Evolutionary conservation across 176 grass and related monocot species (phyloP).

Genomic region (Echinochloa phyllopogon): DNA sequence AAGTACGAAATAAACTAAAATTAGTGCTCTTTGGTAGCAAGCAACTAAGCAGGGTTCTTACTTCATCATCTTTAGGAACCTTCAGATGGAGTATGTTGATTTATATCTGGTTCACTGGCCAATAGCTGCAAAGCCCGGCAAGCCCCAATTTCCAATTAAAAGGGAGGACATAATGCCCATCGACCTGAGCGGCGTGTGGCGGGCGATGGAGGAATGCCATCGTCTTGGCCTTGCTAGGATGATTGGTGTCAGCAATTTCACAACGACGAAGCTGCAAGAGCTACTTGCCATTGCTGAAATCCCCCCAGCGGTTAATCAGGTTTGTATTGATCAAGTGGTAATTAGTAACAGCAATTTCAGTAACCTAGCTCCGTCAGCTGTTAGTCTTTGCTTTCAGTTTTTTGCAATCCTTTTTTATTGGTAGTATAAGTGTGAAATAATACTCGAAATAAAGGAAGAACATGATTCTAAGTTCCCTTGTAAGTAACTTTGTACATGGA

Average conservation of each 20-base stretch:
- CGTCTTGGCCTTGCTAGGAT: constrained; percentile 53
- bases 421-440: not conserved
- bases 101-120: constrained; percentile 3
- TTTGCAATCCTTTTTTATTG: not conserved
- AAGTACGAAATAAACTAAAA: not conserved
- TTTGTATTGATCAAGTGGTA: constrained; percentile 29
- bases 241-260: constrained; percentile 77
- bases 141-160: constrained; percentile 31
- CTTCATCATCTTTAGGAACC: constrained; percentile 31
- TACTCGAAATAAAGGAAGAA: not conserved
- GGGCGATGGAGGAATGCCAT: constrained; percentile 74
- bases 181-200: constrained; percentile 54
- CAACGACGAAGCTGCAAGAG: constrained; percentile 58
- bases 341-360: not conserved
- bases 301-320: constrained; percentile 67
- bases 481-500: not conserved
- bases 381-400: not conserved
- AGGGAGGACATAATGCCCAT: constrained; percentile 58
- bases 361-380: not conserved
- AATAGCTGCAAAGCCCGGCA: constrained; percentile 28
- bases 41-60: not conserved
- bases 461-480: not conserved
- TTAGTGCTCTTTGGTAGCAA: not conserved
- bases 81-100: constrained; percentile 56
- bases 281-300: constrained; percentile 48